These are phyloP conservation scores for Alloascoidea africana DNA, from an alignment of 805 yeast genomes.

Conservation along the genomic window DNA sequence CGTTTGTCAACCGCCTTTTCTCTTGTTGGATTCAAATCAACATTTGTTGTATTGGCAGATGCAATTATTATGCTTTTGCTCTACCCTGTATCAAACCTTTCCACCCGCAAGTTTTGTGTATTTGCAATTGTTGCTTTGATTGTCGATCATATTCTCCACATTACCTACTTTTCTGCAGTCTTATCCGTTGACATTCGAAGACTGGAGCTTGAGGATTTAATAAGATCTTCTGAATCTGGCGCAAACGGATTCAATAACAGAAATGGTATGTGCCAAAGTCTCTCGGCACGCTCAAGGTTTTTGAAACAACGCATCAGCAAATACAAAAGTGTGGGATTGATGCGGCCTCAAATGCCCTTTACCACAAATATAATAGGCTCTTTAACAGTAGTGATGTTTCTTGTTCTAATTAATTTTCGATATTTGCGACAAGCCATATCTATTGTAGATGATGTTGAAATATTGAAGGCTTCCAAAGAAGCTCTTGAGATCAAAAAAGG, in stretches of 20 bases:
- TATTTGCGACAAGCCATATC: slow-evolving; percentile 14
- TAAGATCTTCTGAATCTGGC: no score
- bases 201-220: slow-evolving; percentile 41
- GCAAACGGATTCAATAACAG: no score
- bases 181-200: slow-evolving; percentile 53
- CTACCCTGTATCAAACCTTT: no score
- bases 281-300: slow-evolving; percentile 10
- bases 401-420: slow-evolving; percentile 17
- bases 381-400: slow-evolving; percentile 12
- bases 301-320: no score
- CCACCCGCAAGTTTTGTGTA: slow-evolving; percentile 25
- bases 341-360: slow-evolving; percentile 23
- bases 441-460: not conserved
- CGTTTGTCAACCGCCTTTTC: no score
- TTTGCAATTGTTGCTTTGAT: slow-evolving; percentile 33
- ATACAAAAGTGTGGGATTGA: no score
- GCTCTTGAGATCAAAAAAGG: no score
- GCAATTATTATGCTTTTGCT: no score
- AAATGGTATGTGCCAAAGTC: no score
- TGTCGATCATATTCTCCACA: slow-evolving; percentile 44
- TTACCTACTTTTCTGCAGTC: slow-evolving; percentile 50
- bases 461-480: no score
- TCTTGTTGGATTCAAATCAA: no score
- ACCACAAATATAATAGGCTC: slow-evolving; percentile 19
- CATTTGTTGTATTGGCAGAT: slow-evolving; percentile 21